Evolutionary conservation across 202 grass and related monocot species (phyloP), one percentile per base, ranked within the genome.

Genomic region (Elaeis oleifera): DNA sequence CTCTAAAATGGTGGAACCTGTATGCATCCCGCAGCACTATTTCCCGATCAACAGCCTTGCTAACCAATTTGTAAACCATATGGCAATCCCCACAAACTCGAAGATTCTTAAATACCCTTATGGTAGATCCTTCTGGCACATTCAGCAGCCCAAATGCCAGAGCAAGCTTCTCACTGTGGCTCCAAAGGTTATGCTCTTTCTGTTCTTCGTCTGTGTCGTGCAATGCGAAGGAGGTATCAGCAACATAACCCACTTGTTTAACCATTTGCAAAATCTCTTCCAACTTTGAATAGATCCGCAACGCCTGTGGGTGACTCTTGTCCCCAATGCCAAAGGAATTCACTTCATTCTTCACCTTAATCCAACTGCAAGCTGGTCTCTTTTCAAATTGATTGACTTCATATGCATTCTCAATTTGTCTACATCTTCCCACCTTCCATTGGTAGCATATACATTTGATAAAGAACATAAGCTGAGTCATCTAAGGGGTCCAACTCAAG

Each of bases 201-300:
- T 95, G 89, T 73, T 95, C 89, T 74, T 88, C 84, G 50, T 95
- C 89, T 4, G 74, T 95, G 50, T 95, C 89, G 76, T 95, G 89
- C 69, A 89, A 60, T 60, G 66, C 81, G 31, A 73, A 83, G 63
- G 89, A 85, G 2, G 85, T 95, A 59, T 86, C 77, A 27, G 73
- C 65, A 36, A 70, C 57, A 79, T 86, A 95, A 73, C 90, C 85
- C 50, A 69, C 54, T 50, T 78, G 72, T 73, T 67, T 80, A 60
- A 89, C 82, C 77, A 77, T 78, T 64, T 77, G 73, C 68, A 72
- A 71, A 27, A 86, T 72, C 53, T 95, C 82, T 39, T 89, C 82
- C 22, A 89, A 69, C 59, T 89, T 95, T 23, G 70, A 56, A 60
- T 89, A 83, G 3, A 95, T 89, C 59, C 77, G 64, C 49, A 81